These are phyloP conservation scores for Leccinum arenicola DNA, from an alignment of 768 basidiomycete species.

Conservation along the genomic window DNA sequence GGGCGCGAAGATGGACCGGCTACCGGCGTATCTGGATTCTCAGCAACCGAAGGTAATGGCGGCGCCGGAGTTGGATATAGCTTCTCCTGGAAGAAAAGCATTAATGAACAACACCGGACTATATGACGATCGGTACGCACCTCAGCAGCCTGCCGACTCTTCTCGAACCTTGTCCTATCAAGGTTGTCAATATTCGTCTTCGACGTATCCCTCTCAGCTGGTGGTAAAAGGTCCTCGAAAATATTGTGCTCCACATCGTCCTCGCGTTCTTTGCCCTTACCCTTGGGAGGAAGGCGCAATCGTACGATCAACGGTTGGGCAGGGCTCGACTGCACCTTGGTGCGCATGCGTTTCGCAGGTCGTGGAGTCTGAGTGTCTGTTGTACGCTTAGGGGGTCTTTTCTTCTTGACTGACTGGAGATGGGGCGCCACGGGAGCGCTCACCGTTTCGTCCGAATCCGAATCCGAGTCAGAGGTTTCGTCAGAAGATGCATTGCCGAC, in stretches of 20 bases:
- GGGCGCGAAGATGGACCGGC: slow-evolving; percentile 61
- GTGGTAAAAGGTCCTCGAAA: slow-evolving; percentile 79
- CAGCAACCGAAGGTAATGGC: slow-evolving; percentile 30
- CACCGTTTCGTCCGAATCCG: slow-evolving; percentile 26
- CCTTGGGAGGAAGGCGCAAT: slow-evolving; percentile 55
- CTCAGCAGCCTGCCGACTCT: slow-evolving; percentile 70
- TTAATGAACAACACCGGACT: slow-evolving; percentile 1
- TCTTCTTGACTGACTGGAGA: slow-evolving; percentile 26
- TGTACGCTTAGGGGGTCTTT: slow-evolving; percentile 27
- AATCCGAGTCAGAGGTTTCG: slow-evolving; percentile 32
- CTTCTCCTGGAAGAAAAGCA: slow-evolving; percentile 40
- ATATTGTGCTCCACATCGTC: slow-evolving; percentile 59
- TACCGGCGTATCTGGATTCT: slow-evolving; percentile 36
- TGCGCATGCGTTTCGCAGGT: slow-evolving; percentile 46
- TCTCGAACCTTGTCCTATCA: slow-evolving; percentile 74
- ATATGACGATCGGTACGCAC: slow-evolving; percentile 38
- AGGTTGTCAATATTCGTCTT: slow-evolving; percentile 58
- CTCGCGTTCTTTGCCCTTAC: slow-evolving; percentile 68
- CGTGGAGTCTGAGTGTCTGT: slow-evolving; percentile 26
- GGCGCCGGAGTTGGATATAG: slow-evolving; percentile 43
- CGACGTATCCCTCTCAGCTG: slow-evolving; percentile 67
- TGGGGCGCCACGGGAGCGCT: slow-evolving; percentile 13
- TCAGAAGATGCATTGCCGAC: slow-evolving; percentile 35
- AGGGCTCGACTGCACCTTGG: slow-evolving; percentile 34
- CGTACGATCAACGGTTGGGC: slow-evolving; percentile 44